phyloP scores from a whole-genome alignment of 495 filamentous ascomycete genomes.

The Alectoria sarmentosa region DNA sequence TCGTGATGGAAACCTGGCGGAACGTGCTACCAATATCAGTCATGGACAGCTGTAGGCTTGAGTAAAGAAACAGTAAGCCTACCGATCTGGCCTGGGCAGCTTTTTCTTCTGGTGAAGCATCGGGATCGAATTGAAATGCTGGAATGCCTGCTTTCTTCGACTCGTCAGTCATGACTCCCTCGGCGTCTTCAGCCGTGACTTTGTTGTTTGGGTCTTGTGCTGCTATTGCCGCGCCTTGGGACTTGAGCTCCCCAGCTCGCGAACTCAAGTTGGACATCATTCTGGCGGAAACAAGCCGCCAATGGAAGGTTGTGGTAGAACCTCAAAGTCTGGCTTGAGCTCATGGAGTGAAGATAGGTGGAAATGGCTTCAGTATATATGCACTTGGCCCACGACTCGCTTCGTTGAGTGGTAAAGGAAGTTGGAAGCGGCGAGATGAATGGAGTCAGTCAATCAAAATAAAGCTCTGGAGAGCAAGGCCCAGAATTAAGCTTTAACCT shows the following conservation, averaged over 20 bases:
- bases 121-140: slow-evolving; percentile 79
- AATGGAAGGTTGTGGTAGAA: background rate
- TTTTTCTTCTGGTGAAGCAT: slow-evolving; percentile 81
- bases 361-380: background rate
- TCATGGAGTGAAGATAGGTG: background rate
- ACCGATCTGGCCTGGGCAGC: slow-evolving; percentile 70
- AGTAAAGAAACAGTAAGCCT: slow-evolving; percentile 34
- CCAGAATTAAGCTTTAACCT: background rate
- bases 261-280: slow-evolving; percentile 27
- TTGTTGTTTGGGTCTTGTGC: slow-evolving; percentile 57
- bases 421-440: background rate
- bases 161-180: slow-evolving; percentile 65
- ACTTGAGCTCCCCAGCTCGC: slow-evolving; percentile 58
- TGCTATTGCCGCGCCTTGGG: slow-evolving; percentile 64
- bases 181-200: slow-evolving; percentile 61
- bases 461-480: no score
- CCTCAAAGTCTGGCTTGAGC: slow-evolving; percentile 3
- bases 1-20: slow-evolving; percentile 57
- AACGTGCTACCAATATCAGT: slow-evolving; percentile 40
- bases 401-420: background rate
- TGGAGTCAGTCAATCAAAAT: no score
- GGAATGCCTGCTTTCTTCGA: slow-evolving; percentile 66
- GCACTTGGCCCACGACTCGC: background rate
- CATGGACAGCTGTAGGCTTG: background rate
- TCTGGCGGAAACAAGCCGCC: slow-evolving; percentile 6